Percentiles rank a stretch among this genome's conserved stretches.
Conservation (phyloP, 2,329 filamentous ascomycete species). For the Hypoxylon sp. region DNA sequence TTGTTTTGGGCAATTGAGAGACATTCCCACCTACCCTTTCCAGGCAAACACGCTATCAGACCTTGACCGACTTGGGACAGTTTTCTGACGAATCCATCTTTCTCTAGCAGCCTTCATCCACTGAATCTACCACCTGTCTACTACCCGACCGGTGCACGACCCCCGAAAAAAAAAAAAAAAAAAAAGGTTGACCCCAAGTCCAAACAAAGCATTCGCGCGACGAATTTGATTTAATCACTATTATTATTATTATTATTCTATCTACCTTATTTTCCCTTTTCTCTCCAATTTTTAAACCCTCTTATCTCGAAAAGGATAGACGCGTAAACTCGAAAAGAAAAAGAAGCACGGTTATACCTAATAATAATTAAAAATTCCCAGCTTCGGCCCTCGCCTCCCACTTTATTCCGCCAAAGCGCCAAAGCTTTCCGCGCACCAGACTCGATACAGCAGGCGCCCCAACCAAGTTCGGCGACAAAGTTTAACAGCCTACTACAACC, state of each 20-base stretch:
- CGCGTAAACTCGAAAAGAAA: background rate
- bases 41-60: conserved; percentile 12
- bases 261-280: conserved; percentile 29
- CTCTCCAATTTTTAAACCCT: conserved; percentile 17
- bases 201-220: conserved; percentile 5
- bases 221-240: conserved; percentile 9
- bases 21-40: conserved; percentile 32
- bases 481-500: conserved; percentile 54
- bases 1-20: conserved; percentile 37
- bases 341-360: conserved; percentile 31
- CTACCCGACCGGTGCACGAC: conserved; percentile 29
- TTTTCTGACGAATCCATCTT: conserved; percentile 14
- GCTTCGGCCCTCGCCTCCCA: conserved; percentile 45
- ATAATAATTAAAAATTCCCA: conserved; percentile 50
- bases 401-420: conserved; percentile 53
- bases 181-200: conserved; percentile 28
- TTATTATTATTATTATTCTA: conserved; percentile 17
- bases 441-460: conserved; percentile 57
- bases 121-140: too few relatives aligned
- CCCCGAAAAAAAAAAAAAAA: conserved; percentile 44
- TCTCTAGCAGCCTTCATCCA: too few relatives aligned
- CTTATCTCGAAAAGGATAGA: background rate
- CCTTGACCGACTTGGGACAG: conserved; percentile 6
- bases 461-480: conserved; percentile 65
- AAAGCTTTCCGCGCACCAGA: conserved; percentile 51